Evolutionary conservation across 768 basidiomycete genomes (phyloP), one percentile per base, ranked within the genome.

Genomic region (Tylopilus sp.): DNA sequence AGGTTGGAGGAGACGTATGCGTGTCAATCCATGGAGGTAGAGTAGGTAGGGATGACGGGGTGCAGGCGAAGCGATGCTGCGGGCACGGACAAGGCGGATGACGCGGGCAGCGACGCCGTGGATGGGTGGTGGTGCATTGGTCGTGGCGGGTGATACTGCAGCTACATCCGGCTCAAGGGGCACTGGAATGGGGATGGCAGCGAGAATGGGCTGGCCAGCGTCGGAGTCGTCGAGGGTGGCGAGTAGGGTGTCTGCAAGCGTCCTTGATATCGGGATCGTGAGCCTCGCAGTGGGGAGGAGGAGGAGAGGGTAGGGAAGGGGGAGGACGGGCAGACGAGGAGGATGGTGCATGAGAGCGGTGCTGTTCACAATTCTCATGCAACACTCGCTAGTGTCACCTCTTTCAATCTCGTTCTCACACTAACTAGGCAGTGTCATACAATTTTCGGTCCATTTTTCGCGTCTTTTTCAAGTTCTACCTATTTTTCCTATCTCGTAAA

Each of bases 91-190:
- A 44, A 92, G 75, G 11, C 88, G 80, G 6, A 86, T 72, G 38
- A 92, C 78, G 28, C 86, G 81, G 10, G 88, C 85, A 10, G 85
- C 81, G 9, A 83, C 82, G 1, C 85, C 89, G 74, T 79, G 84
- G 38, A 80, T 77, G 30, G 81, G 70, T 10, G 75, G 66, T 4
- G 58, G 62, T 13, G 50, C 52, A 51, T 56, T 36, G 3, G 44
- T 15, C 2, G 53, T 21, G 17, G 43, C 40, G 15, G 53, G 47
- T 3, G 47, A 36, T 1, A 50, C 22, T 22, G 31, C 21, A 17
- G 40, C 18, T n/a, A 23, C 39, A 45, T 59, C 62, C 10, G 56
- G 41, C n/a, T 64, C 64, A 53, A 59, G 30, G 33, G 51, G 64
- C 36, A 44, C 69, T 61, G 44, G 70, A 15, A 79, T 65, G 0